A percentile compares a stretch with the other conserved stretches of the same genome.
phyloP scores from a whole-genome alignment of 2,329 filamentous ascomycete species.

The Pseudocercospora musae region DNA sequence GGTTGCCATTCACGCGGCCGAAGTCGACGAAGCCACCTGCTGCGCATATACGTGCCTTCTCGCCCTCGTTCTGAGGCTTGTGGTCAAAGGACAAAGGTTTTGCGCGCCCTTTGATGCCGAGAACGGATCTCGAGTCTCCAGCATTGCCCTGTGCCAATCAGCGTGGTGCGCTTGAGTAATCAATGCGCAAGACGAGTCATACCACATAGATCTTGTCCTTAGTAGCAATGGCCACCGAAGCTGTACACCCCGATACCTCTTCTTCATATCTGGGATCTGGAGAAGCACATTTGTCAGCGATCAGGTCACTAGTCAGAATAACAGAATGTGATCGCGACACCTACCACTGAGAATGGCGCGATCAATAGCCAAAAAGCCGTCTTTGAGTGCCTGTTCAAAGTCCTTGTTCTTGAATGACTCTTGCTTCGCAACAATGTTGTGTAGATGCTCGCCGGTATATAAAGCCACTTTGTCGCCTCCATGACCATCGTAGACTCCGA shows the following conservation, averaged over 20 bases:
- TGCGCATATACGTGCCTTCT: slow-evolving; percentile 93
- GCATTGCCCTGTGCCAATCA: slow-evolving; percentile 73
- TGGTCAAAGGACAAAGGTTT: slow-evolving; percentile 99
- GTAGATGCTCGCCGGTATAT: slow-evolving; percentile 87
- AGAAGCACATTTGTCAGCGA: slow-evolving; percentile 30
- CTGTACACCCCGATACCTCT: slow-evolving; percentile 96
- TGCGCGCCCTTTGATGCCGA: slow-evolving; percentile 94
- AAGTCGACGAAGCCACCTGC: slow-evolving; percentile 98
- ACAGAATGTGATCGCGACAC: neutral
- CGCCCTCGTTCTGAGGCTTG: slow-evolving; percentile 97
- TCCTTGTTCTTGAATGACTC: slow-evolving; percentile 87
- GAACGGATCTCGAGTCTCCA: slow-evolving; percentile 89
- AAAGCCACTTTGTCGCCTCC: slow-evolving; percentile 94
- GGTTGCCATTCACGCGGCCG: slow-evolving; percentile 95
- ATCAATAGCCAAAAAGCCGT: slow-evolving; percentile 94
- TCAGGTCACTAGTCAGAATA: neutral
- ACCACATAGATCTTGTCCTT: slow-evolving; percentile 93
- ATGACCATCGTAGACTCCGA: slow-evolving; percentile 96
- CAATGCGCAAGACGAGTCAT: slow-evolving; percentile 45
- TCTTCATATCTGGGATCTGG: slow-evolving; percentile 94
- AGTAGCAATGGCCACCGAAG: slow-evolving; percentile 84
- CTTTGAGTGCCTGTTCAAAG: slow-evolving; percentile 93
- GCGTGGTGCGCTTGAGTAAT: slow-evolving; percentile 1
- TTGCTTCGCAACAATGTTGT: slow-evolving; percentile 92
- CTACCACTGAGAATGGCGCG: slow-evolving; percentile 92